Conservation (phyloP, 164 flowering plant genomes). For the Amborella trichopoda region DNA sequence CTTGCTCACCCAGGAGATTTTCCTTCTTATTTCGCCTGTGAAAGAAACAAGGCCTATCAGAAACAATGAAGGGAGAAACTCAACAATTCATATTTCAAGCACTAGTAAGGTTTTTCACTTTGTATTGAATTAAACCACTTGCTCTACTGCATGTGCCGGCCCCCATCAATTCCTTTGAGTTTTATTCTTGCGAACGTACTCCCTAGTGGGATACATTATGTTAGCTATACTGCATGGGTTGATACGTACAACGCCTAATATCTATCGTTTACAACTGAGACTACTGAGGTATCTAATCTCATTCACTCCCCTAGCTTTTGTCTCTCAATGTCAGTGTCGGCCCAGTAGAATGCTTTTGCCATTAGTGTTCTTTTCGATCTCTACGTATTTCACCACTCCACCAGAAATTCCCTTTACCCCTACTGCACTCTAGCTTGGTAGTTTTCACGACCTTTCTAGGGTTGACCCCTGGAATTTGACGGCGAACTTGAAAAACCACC, state of each 20-base stretch:
- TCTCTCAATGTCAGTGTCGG: slow-evolving; percentile 5
- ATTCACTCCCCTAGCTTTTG: background rate
- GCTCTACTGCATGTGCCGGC: too few relatives aligned
- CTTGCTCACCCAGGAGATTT: too few relatives aligned
- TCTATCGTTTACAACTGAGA: background rate
- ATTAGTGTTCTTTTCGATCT: slow-evolving; percentile 5
- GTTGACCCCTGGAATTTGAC: slow-evolving; percentile 3
- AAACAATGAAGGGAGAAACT: too few relatives aligned
- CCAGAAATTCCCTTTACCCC: slow-evolving; percentile 4
- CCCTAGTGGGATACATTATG: background rate
- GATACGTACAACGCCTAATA: too few relatives aligned
- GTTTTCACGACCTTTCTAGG: slow-evolving; percentile 1
- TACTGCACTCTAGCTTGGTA: too few relatives aligned
- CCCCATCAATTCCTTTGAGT: too few relatives aligned
- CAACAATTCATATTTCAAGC: too few relatives aligned
- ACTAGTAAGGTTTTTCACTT: too few relatives aligned
- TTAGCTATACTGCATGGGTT: background rate
- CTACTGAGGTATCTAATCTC: background rate
- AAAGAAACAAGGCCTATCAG: too few relatives aligned
- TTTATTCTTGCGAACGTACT: background rate
- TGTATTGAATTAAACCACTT: too few relatives aligned
- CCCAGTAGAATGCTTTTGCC: slow-evolving; percentile 4
- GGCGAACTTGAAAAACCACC: slow-evolving; percentile 4
- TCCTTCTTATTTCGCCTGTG: too few relatives aligned
- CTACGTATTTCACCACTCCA: slow-evolving; percentile 4